Evolutionary conservation across 768 basidiomycete species (phyloP).

Genomic region (Gymnopilus dilepis): DNA sequence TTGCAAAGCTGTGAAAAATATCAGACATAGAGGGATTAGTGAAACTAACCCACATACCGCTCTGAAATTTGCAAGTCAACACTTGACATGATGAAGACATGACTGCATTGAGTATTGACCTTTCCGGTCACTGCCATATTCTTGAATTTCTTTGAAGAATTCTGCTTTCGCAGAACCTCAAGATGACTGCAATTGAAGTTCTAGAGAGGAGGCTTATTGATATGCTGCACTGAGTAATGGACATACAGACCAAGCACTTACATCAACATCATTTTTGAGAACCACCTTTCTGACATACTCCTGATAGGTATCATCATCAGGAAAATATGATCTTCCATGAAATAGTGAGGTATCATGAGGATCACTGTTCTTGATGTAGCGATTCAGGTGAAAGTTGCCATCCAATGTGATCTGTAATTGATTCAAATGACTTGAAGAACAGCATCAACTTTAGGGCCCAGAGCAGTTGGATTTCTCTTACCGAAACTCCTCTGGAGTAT

Average conservation of each 20-base stretch:
- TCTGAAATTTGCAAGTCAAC: conserved; percentile 37
- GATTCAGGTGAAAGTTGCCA: conserved; percentile 30
- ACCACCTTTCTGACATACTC: conserved; percentile 14
- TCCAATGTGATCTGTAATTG: conserved; percentile 27
- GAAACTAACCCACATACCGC: conserved; percentile 18
- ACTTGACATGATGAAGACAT: conserved; percentile 28
- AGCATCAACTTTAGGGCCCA: too few species aligned
- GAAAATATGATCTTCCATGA: conserved; percentile 25
- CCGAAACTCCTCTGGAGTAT: conserved; percentile 22
- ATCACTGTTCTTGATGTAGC: conserved; percentile 28
- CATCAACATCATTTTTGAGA: background rate
- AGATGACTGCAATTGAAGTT: conserved; percentile 29
- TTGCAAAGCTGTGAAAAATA: conserved; percentile 23
- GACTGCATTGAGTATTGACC: conserved; percentile 32
- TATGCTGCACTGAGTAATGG: background rate
- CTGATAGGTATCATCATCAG: conserved; percentile 15
- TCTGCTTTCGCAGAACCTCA: conserved; percentile 30
- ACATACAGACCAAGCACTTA: background rate
- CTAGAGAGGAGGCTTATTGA: background rate
- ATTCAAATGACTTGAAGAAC: conserved; percentile 30
- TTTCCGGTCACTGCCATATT: conserved; percentile 31
- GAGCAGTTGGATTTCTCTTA: too few species aligned
- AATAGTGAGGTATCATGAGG: conserved; percentile 27
- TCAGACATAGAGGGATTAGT: background rate
- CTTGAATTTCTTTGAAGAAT: conserved; percentile 31